phyloP scores from a whole-genome alignment of 1,284 basidiomycete species.

The Fomitopsis schrenkii region DNA sequence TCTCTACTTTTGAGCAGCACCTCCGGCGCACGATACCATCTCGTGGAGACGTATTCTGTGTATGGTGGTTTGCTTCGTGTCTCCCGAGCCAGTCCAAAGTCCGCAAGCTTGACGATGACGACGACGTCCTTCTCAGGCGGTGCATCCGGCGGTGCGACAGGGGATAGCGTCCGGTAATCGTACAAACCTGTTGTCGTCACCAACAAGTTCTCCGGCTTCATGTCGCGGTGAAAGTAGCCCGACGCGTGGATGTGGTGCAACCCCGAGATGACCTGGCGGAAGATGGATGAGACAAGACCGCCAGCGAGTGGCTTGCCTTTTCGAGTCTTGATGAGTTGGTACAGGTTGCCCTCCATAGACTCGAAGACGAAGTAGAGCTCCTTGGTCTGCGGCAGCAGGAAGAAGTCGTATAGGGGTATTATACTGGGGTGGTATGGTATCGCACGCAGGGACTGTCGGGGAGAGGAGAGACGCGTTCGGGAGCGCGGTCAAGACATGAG shows the following conservation, averaged over 20 bases:
- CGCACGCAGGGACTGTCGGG: conserved; percentile 78
- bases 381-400: conserved; percentile 88
- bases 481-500: conserved; percentile 10
- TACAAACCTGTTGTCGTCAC: conserved; percentile 98
- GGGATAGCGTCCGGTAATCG: conserved; percentile 85
- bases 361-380: conserved; percentile 99
- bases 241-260: conserved; percentile 89
- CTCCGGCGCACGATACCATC: conserved; percentile 99
- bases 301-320: conserved; percentile 93
- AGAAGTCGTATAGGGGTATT: conserved; percentile 98
- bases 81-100: conserved; percentile 96
- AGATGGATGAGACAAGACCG: conserved; percentile 93
- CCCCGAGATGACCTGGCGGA: conserved; percentile 88
- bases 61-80: conserved; percentile 89
- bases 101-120: conserved; percentile 96
- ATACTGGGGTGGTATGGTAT: conserved; percentile 97
- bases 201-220: conserved; percentile 99
- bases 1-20: conserved; percentile 88
- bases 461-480: conserved; percentile 12
- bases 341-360: conserved; percentile 99
- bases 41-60: conserved; percentile 97
- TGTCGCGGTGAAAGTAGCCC: conserved; percentile 98
- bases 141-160: conserved; percentile 50
- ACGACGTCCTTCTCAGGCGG: conserved; percentile 90
- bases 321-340: conserved; percentile 97